Percentiles rank a stretch among this genome's conserved stretches.
These are phyloP conservation scores for Pythium brassicae DNA, from an alignment of 352 stramenopile species.

Conservation along the genomic window DNA sequence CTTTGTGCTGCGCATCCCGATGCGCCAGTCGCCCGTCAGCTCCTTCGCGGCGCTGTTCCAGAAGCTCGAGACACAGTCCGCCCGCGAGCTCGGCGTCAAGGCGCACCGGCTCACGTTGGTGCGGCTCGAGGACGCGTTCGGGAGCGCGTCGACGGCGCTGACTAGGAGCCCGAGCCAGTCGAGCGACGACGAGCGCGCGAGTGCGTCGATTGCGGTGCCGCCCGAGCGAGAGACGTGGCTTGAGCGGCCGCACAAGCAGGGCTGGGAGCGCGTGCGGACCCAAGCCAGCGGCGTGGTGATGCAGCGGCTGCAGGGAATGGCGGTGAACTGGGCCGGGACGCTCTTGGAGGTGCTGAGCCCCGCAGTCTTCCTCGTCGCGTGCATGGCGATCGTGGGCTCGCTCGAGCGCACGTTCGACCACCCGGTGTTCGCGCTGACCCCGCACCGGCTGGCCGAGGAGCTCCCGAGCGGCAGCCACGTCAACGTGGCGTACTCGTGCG, in stretches of 20 bases:
- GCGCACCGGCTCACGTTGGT: slow-evolving; percentile 61
- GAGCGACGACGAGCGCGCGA: neutral
- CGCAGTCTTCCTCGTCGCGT: slow-evolving; percentile 20
- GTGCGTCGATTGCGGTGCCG: neutral
- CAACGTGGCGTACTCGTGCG: slow-evolving; percentile 9
- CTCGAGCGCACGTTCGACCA: slow-evolving; percentile 11
- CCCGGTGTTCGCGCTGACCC: slow-evolving; percentile 1
- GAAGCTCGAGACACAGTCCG: slow-evolving; percentile 13
- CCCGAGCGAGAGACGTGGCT: slow-evolving; percentile 16
- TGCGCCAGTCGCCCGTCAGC: slow-evolving; percentile 13
- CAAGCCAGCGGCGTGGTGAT: neutral
- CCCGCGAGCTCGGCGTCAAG: slow-evolving; percentile 18
- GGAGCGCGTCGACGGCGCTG: neutral
- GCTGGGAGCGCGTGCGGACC: neutral
- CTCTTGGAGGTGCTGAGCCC: slow-evolving; percentile 14
- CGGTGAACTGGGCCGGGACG: neutral
- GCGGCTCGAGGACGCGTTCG: slow-evolving; percentile 63
- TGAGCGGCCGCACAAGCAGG: slow-evolving; percentile 18
- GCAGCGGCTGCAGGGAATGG: neutral
- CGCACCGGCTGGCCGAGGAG: neutral
- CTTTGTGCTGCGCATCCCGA: slow-evolving; percentile 37
- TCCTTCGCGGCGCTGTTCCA: slow-evolving; percentile 40
- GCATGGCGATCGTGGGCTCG: slow-evolving; percentile 21
- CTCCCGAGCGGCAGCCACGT: neutral
- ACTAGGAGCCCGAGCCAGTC: neutral